Evolutionary conservation across 2,329 filamentous ascomycete species (phyloP).

Genomic region (Alternaria sp.): DNA sequence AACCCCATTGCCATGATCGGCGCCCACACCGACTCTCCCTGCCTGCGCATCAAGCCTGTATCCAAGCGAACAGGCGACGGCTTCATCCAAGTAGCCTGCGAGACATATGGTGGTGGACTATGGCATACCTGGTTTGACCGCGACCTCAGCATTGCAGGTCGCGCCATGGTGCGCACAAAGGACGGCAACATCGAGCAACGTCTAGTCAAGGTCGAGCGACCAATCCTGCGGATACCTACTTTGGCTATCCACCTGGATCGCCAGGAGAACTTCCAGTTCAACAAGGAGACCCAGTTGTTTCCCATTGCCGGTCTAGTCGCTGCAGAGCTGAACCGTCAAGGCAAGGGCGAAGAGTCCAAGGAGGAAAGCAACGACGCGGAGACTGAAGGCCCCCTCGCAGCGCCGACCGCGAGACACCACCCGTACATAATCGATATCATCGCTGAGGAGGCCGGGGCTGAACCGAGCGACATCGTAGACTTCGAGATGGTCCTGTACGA

Average conservation of each 20-base stretch:
- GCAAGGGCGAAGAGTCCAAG: constrained; percentile 58
- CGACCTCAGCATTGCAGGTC: constrained; percentile 87
- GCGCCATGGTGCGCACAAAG: constrained; percentile 78
- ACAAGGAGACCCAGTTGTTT: constrained; percentile 96
- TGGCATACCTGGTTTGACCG: constrained; percentile 99
- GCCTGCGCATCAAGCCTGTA: constrained; percentile 89
- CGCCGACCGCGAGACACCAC: constrained; percentile 83
- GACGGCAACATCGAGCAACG: constrained; percentile 80
- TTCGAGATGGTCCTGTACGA: constrained; percentile 98
- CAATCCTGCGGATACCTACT: constrained; percentile 89
- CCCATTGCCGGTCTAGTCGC: constrained; percentile 88
- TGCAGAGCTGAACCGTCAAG: constrained; percentile 83
- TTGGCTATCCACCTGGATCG: constrained; percentile 94
- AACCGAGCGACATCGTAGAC: constrained; percentile 77
- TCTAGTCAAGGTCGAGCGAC: constrained; percentile 87
- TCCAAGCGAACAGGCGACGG: constrained; percentile 87
- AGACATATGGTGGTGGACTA: constrained; percentile 94
- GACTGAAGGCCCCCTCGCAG: constrained; percentile 66
- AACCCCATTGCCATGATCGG: constrained; percentile 92
- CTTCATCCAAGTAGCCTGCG: constrained; percentile 92
- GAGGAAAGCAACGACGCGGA: constrained; percentile 50
- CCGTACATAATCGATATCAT: constrained; percentile 85
- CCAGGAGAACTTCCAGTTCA: constrained; percentile 84
- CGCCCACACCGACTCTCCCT: constrained; percentile 94
- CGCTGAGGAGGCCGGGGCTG: constrained; percentile 76